phyloP scores from a whole-genome alignment of 331 rosid species.

The Quercus lobata region DNA sequence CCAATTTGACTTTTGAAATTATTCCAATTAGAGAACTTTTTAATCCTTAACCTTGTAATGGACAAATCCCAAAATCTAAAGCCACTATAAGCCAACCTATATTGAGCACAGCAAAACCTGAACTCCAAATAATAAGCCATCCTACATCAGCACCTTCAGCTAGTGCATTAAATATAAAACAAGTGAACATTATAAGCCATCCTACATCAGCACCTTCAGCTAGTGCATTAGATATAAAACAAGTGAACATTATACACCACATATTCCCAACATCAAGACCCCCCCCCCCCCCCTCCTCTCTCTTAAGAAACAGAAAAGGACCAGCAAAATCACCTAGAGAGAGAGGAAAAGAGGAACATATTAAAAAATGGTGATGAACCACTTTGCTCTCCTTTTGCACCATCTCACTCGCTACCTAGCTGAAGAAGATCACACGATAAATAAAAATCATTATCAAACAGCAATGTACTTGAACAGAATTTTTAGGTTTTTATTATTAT shows the following conservation, averaged over 20 bases:
- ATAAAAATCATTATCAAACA: neutral
- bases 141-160: neutral
- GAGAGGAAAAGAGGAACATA: too few relatives aligned
- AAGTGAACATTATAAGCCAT: neutral
- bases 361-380: neutral
- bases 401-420: neutral
- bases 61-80: neutral
- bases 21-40: neutral
- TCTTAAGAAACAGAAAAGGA: too few relatives aligned
- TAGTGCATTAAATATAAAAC: neutral
- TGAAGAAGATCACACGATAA: neutral
- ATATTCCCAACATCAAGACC: too few relatives aligned
- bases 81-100: neutral
- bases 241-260: too few relatives aligned
- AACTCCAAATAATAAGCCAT: neutral
- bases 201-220: neutral
- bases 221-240: neutral
- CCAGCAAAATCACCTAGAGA: too few relatives aligned
- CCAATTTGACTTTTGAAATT: neutral
- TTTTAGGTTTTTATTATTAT: neutral
- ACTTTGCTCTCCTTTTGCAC: neutral
- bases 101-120: neutral
- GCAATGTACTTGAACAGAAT: too few relatives aligned
- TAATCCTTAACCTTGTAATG: neutral
- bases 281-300: too few relatives aligned